A percentile compares a stretch with the other conserved stretches of the same genome.
Conservation (phyloP, 2,329 filamentous ascomycete species). For the Colletotrichum sp. region DNA sequence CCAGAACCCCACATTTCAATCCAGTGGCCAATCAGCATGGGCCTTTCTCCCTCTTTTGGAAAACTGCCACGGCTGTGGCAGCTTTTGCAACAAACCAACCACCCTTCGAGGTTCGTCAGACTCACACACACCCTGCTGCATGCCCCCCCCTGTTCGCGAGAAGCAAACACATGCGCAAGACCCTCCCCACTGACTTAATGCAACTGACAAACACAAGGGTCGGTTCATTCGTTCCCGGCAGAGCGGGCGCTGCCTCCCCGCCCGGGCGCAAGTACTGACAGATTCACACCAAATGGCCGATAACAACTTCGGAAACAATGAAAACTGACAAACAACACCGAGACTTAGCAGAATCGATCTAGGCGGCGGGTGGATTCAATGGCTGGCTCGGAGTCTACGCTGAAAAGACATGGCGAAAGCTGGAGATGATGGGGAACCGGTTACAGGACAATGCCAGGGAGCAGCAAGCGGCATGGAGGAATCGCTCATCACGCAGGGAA, state of each 20-base stretch:
- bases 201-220: background rate
- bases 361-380: background rate
- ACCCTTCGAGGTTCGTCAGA: background rate
- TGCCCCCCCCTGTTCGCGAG: background rate
- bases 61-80: background rate
- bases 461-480: background rate
- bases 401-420: background rate
- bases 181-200: background rate
- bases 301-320: background rate
- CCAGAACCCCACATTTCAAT: too few species aligned
- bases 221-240: background rate
- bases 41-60: background rate
- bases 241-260: background rate
- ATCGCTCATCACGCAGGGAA: background rate
- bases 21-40: too few species aligned
- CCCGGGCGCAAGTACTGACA: background rate
- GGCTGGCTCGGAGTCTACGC: background rate
- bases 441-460: background rate
- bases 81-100: background rate
- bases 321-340: background rate
- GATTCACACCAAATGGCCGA: background rate
- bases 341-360: background rate
- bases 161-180: background rate
- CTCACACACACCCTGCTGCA: background rate
- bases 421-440: background rate